phyloP scores from a whole-genome alignment of 768 basidiomycete genomes.

The Cantharellus cinnabarinus region DNA sequence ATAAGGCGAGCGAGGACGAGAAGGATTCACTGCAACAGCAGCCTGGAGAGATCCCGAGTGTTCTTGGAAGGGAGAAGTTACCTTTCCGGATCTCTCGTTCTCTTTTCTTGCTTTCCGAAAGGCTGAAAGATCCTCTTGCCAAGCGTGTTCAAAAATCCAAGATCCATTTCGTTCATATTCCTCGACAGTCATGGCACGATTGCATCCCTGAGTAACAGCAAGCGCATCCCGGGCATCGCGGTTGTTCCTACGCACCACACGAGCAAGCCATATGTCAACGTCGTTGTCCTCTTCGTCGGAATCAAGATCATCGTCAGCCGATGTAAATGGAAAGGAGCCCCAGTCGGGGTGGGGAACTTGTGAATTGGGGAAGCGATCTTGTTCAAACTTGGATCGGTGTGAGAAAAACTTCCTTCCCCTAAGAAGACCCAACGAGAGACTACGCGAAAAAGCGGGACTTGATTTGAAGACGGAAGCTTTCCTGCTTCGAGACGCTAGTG shows the following conservation, averaged over 20 bases:
- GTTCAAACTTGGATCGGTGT: background rate
- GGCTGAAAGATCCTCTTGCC: background rate
- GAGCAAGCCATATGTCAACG: background rate
- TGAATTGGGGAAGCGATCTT: background rate
- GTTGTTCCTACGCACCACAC: background rate
- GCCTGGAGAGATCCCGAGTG: too few relatives aligned
- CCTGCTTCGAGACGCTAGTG: background rate
- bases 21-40: too few relatives aligned
- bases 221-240: background rate
- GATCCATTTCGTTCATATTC: background rate
- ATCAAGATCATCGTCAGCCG: background rate
- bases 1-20: too few relatives aligned
- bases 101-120: too few relatives aligned
- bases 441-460: background rate
- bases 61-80: too few relatives aligned
- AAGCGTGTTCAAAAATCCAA: background rate
- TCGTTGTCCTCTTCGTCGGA: background rate
- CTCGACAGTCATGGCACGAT: background rate
- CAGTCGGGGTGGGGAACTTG: background rate
- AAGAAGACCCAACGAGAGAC: background rate
- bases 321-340: background rate
- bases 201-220: background rate
- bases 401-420: background rate
- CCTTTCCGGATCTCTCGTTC: too few relatives aligned
- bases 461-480: background rate